phyloP scores from a whole-genome alignment of 2,329 filamentous ascomycete species.

The Talaromyces sp. region DNA sequence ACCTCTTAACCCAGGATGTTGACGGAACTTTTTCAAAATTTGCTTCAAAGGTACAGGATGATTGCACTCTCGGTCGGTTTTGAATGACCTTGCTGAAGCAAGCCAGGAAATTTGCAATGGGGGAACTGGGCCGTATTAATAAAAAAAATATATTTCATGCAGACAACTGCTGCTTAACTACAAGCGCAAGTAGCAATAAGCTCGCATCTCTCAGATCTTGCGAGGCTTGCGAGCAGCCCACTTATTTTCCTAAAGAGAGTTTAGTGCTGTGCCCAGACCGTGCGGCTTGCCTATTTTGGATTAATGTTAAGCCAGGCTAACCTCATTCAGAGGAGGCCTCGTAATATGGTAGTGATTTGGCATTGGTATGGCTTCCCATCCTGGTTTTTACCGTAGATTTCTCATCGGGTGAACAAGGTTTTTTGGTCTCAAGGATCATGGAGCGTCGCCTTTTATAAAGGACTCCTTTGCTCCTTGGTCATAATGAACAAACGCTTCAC shows the following conservation, averaged over 20 bases:
- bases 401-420: no score
- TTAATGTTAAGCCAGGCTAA: background rate
- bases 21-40: background rate
- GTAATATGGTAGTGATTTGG: background rate
- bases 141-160: background rate
- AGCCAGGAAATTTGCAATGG: no score
- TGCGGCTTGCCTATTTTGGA: background rate
- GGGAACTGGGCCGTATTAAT: background rate
- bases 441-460: background rate
- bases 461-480: background rate
- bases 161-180: background rate
- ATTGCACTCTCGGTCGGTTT: no score
- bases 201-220: conserved; percentile 12
- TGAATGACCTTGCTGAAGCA: no score
- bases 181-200: background rate
- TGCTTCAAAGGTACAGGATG: background rate
- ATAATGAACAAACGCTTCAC: background rate
- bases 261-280: background rate
- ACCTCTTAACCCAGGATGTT: background rate
- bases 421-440: background rate
- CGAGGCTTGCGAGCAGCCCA: background rate
- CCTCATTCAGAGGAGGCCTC: background rate
- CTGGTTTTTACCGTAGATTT: no score
- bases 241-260: background rate
- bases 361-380: no score